Percentiles rank a stretch among this genome's conserved stretches.
phyloP scores from a whole-genome alignment of 129 eudicot species.

The Lactuca sativa region DNA sequence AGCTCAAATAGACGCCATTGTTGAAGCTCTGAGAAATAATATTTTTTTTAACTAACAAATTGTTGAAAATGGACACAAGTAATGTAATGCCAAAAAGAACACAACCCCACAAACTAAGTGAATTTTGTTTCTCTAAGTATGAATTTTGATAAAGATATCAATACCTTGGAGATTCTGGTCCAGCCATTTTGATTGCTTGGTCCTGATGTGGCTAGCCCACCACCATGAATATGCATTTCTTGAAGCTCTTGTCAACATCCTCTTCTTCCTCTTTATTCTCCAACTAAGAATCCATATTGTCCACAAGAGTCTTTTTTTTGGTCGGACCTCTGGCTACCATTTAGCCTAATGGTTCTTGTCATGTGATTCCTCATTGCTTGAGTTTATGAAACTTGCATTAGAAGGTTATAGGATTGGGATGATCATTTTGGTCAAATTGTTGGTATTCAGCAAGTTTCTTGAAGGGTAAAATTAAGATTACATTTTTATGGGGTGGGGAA shows the following conservation, averaged over 20 bases:
- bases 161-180: slow-evolving; percentile 62
- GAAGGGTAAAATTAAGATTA: background rate
- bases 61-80: background rate
- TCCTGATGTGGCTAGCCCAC: slow-evolving; percentile 81
- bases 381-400: background rate
- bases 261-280: background rate
- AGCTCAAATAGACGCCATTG: background rate
- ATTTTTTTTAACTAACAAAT: no score
- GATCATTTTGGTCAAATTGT: slow-evolving; percentile 12
- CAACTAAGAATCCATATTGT: background rate
- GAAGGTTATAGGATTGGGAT: slow-evolving; percentile 10
- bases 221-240: slow-evolving; percentile 79
- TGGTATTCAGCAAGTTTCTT: slow-evolving; percentile 1
- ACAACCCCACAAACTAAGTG: background rate
- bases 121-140: no score
- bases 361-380: background rate
- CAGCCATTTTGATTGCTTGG: slow-evolving; percentile 79
- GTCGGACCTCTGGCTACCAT: background rate
- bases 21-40: background rate
- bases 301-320: background rate
- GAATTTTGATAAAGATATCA: no score
- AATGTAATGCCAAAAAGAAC: background rate
- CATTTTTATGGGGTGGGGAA: slow-evolving; percentile 2
- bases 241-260: slow-evolving; percentile 66
- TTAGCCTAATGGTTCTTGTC: no score